Evolutionary conservation across 1,139 yeast species (phyloP).

Genomic region (Suhomyces atakaporum): DNA sequence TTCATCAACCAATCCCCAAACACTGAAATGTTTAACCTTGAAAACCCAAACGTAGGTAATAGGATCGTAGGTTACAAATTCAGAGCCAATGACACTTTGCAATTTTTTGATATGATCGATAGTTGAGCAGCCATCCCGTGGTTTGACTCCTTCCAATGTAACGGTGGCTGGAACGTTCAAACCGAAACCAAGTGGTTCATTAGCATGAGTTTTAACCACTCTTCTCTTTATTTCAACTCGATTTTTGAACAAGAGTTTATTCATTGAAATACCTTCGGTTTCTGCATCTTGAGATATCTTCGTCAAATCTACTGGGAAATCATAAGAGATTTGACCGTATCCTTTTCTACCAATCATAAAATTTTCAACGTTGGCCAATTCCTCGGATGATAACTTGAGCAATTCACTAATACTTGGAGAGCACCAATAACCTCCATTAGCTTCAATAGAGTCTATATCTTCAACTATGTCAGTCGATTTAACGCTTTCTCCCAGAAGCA

Average conservation of each 20-base stretch:
- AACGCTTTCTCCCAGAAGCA: conserved; percentile 14
- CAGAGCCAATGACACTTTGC: conserved; percentile 61
- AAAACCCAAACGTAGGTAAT: conserved; percentile 78
- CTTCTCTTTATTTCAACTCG: conserved; percentile 58
- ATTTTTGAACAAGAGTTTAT: conserved; percentile 52
- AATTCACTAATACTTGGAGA: conserved; percentile 67
- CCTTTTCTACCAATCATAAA: conserved; percentile 78
- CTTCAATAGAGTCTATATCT: conserved; percentile 8
- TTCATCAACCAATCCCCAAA: conserved; percentile 85
- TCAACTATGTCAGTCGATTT: conserved; percentile 11
- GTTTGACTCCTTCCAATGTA: conserved; percentile 64
- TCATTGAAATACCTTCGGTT: conserved; percentile 31
- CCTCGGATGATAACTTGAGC: conserved; percentile 44
- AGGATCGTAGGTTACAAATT: conserved; percentile 78
- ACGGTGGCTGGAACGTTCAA: conserved; percentile 84
- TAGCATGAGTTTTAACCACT: conserved; percentile 69
- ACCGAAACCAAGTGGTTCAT: conserved; percentile 72
- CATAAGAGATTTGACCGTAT: conserved; percentile 73
- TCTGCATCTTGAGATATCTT: conserved; percentile 26
- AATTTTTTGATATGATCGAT: conserved; percentile 50
- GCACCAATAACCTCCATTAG: conserved; percentile 70
- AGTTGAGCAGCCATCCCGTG: conserved; percentile 32
- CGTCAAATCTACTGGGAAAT: conserved; percentile 72
- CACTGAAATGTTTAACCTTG: conserved; percentile 86
- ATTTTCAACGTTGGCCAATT: conserved; percentile 60